A percentile compares a stretch with the other conserved stretches of the same genome.
Conservation (phyloP, 148 eudicot genomes). For the Silene conica region DNA sequence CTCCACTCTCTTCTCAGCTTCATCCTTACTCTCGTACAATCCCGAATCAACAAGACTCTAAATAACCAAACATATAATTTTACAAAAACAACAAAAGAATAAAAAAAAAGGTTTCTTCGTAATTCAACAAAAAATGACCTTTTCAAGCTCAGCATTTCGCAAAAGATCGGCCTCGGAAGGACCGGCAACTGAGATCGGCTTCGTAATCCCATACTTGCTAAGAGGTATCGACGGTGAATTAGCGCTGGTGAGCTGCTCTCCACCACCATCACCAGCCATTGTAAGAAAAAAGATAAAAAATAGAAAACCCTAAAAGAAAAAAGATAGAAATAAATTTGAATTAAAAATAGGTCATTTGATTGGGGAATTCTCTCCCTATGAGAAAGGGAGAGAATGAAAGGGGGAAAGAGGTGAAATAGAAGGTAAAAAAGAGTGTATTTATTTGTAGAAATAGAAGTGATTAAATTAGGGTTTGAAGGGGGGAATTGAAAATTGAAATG, state of each 20-base stretch:
- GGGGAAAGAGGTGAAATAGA: not conserved
- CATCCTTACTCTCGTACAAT: constrained; percentile 56
- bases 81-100: not conserved
- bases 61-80: constrained; percentile 1
- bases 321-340: not conserved
- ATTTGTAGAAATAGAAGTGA: not conserved
- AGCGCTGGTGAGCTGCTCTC: constrained; percentile 20
- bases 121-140: constrained; percentile 30
- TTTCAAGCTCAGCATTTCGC: constrained; percentile 50
- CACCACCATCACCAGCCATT: constrained; percentile 37
- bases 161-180: constrained; percentile 51
- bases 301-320: constrained; percentile 14
- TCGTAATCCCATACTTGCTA: constrained; percentile 39
- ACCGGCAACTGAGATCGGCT: constrained; percentile 59
- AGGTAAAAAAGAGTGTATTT: not conserved
- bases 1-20: constrained; percentile 45
- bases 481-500: not conserved
- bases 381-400: not conserved
- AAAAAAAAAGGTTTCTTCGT: no score
- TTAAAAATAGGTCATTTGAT: constrained; percentile 1
- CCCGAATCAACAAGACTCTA: constrained; percentile 53
- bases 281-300: constrained; percentile 5
- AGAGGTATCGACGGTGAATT: constrained; percentile 13
- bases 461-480: constrained; percentile 6
- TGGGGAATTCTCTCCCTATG: not conserved